phyloP scores from a whole-genome alignment of 2,329 filamentous ascomycete genomes.

The Parasarocladium wereldwijsianum region DNA sequence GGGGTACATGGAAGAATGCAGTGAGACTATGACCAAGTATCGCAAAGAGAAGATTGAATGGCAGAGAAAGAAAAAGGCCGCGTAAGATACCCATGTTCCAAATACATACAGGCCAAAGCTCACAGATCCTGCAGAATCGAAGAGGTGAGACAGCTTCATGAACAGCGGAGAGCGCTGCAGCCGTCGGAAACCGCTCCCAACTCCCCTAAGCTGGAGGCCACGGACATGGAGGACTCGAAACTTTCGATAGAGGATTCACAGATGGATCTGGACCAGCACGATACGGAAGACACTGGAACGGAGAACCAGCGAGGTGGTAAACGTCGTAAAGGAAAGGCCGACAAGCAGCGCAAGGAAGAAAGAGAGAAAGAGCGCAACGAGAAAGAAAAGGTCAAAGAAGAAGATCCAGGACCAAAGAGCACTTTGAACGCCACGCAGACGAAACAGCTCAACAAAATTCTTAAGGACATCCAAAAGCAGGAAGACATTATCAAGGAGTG shows the following conservation, averaged over 20 bases:
- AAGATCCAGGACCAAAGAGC: conserved; percentile 47
- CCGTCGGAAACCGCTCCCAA: conserved; percentile 14
- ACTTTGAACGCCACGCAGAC: conserved; percentile 54
- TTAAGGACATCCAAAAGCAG: conserved; percentile 81
- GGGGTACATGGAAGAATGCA: conserved; percentile 81
- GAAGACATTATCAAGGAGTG: conserved; percentile 66
- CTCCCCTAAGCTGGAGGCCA: conserved; percentile 24
- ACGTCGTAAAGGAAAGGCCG: conserved; percentile 40
- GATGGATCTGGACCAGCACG: conserved; percentile 41
- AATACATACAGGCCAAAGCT: conserved; percentile 9
- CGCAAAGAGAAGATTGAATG: conserved; percentile 92
- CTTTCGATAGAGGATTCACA: conserved; percentile 47
- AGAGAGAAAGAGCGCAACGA: conserved; percentile 62
- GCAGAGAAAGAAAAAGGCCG: conserved; percentile 61
- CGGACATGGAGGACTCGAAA: conserved; percentile 42
- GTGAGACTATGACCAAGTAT: conserved; percentile 84
- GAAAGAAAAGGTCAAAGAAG: conserved; percentile 43
- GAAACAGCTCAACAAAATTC: conserved; percentile 74
- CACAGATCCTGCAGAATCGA: conserved; percentile 38
- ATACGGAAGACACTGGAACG: conserved; percentile 59
- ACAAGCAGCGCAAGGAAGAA: conserved; percentile 66
- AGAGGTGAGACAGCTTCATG: conserved; percentile 55
- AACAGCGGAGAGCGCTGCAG: conserved; percentile 57
- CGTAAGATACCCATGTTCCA: conserved; percentile 28
- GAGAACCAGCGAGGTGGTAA: conserved; percentile 32